Percentiles rank a stretch among this genome's conserved stretches.
These are phyloP conservation scores for Xylaria flabelliformis DNA, from an alignment of 495 filamentous ascomycete genomes.

Conservation along the genomic window DNA sequence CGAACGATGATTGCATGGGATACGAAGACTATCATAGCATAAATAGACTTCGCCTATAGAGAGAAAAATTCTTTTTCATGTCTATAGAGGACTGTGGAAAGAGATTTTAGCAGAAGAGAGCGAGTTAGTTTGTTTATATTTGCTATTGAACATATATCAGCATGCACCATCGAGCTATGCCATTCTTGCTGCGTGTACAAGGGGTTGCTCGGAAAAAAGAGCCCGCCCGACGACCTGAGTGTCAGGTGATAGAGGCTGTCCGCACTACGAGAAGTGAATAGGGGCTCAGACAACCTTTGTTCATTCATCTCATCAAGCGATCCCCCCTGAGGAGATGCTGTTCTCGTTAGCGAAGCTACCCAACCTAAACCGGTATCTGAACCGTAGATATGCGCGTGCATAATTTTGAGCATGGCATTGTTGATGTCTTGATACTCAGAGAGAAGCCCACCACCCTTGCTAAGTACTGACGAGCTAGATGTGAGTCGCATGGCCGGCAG, in stretches of 20 bases:
- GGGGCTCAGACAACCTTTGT: not conserved
- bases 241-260: no score
- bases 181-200: not conserved
- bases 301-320: not conserved
- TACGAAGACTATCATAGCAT: not conserved
- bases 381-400: not conserved
- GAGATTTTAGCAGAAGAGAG: not conserved
- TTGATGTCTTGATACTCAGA: not conserved
- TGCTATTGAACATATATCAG: not conserved
- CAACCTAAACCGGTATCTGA: no score
- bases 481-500: not conserved
- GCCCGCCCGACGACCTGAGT: no score
- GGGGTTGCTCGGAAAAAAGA: not conserved
- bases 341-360: not conserved
- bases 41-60: constrained; percentile 3
- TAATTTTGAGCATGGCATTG: not conserved
- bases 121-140: not conserved
- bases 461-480: no score
- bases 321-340: not conserved
- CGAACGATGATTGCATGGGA: constrained; percentile 1
- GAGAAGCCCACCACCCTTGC: no score
- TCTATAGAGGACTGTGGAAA: not conserved
- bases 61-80: not conserved
- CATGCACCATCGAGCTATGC: not conserved
- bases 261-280: not conserved